Conservation (phyloP, 164 flowering plant genomes). For the Vitis cinerea region DNA sequence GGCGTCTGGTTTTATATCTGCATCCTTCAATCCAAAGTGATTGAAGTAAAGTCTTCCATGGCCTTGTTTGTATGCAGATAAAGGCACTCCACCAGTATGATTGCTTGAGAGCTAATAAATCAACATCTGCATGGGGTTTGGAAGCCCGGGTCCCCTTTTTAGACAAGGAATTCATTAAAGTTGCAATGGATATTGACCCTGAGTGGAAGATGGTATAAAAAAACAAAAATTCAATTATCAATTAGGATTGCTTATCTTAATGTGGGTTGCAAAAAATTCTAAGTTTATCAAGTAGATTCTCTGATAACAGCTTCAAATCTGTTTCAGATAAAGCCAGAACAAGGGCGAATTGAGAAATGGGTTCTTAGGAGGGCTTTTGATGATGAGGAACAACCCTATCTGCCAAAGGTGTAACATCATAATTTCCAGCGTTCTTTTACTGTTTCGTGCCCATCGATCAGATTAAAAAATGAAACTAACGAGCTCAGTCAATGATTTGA, state of each 20-base stretch:
- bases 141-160: constrained; percentile 96
- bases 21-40: too few species aligned
- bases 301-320: not conserved
- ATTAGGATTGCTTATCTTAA: not conserved
- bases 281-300: not conserved
- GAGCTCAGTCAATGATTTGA: constrained; percentile 2
- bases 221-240: not conserved
- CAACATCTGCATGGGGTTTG: constrained; percentile 97
- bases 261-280: not conserved
- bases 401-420: constrained; percentile 70
- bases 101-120: constrained; percentile 90
- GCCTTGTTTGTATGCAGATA: constrained; percentile 43
- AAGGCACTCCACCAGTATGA: constrained; percentile 92
- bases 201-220: constrained; percentile 79
- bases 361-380: constrained; percentile 87
- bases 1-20: too few species aligned
- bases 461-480: constrained; percentile 11
- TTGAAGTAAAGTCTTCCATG: too few species aligned
- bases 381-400: constrained; percentile 79
- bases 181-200: constrained; percentile 92
- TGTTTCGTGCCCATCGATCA: not conserved
- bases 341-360: constrained; percentile 91
- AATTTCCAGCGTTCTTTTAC: not conserved
- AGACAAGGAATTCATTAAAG: constrained; percentile 82
- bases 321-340: constrained; percentile 66